Base-by-base conservation (phyloP, 345 rosid genomes). In the Kernera saxatilis region DNA sequence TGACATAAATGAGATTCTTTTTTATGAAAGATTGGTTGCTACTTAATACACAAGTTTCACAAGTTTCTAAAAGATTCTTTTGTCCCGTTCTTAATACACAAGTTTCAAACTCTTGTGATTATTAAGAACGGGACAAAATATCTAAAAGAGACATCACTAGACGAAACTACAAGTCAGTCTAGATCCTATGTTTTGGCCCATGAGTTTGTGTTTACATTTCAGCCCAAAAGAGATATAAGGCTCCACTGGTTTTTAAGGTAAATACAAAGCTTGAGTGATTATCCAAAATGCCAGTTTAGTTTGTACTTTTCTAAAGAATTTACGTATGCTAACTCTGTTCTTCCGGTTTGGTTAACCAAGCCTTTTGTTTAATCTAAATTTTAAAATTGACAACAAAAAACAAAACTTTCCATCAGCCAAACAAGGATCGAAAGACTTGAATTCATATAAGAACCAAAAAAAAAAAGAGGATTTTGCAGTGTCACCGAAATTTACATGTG, bases 401-500 rank as follows among this genome's bases (percentile, higher is more conserved):
- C n/a, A n/a, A n/a, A n/a, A n/a, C n/a, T n/a, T n/a, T n/a, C n/a
- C 13, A 43, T 57, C 27, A 27, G 27, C 68, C 69, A 71, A 52
- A 40, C 29, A 52, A 71, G 4, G 9, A 43, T 29, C 29, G 2
- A 62, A 61, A 72, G 54, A 40, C 53, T 21, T 18, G 13, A 14
- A 26, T 33, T 62, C 63, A 52, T 60, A 22, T 19, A 32, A 33
- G 23, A 26, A 48, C 33, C 6, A 11, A 33, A 30, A 27, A 9
- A 21, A 48, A 15, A n/a, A 2, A 7, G 35, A 6, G n/a, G n/a
- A n/a, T n/a, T 23, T 23, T 6, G 39, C 18, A 46, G 36, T 57
- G 66, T 43, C 22, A 25, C 5, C 13, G 14, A 45, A 73, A 73
- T 57, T 73, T 73, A 73, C 67, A 65, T 3, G 53, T 27, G 58